Base-by-base conservation (phyloP, 768 basidiomycete species). In the Boletus rufocinnamomeus region DNA sequence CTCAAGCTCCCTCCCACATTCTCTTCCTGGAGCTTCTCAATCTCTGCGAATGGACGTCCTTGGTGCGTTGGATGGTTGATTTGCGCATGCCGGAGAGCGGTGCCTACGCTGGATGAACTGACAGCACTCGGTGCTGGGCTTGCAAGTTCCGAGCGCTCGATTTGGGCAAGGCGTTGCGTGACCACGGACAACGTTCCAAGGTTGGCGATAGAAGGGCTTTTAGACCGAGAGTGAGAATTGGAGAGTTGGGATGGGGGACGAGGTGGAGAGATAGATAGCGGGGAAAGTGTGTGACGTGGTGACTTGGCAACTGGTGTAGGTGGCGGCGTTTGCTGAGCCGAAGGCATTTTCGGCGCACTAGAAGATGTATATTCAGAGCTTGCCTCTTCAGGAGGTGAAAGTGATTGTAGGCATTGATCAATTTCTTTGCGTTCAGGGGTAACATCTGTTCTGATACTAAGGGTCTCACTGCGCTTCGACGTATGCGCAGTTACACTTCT, bases 161-260 rank as follows among this genome's bases (percentile, higher is more conserved):
- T 81, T 63, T 88, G 80, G 11, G 84, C 83, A 16, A 88, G 77
- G 37, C 88, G 84, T 61, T 85, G 82, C 58, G 81, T 83, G 47
- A 90, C 88, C 25, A 89, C 80, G 8, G 86, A 88, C 40, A 83
- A 70, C 54, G 79, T 78, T 58, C 79, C 81, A 17, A 89, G 77
- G 57, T 87, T 84, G 28, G 80, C 73, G 45, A 89, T 82, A 9
- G 87, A 89, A 6, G 86, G 84, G 57, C 84, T 87, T 54, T 68
- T 74, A 21, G 69, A 66, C 53, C 68, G 75, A 58, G 66, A 69
- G 23, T 56, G 52, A 46, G 71, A 70, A 47, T 64, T 57, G 21
- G 70, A 67, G 19, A 62, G 8, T 35, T 62, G 72, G 47, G 70
- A 67, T 21, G 68, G 72, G 9, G 66, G 64, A 8, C 57, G 65